Evolutionary conservation across 2,329 filamentous ascomycete genomes (phyloP).

Genomic region (Botryotinia narcissicola): DNA sequence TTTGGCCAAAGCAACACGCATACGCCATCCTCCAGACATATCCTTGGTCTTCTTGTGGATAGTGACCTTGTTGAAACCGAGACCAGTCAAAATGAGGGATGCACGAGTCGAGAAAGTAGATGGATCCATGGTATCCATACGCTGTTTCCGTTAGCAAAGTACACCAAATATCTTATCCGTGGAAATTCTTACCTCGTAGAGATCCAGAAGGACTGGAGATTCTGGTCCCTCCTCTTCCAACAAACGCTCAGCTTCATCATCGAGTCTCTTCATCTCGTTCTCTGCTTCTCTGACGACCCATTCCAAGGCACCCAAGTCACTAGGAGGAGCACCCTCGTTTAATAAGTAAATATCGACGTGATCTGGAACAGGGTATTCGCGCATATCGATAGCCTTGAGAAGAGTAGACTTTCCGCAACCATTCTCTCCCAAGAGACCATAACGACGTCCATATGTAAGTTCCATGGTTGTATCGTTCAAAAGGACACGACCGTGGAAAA

Average conservation of each 20-base stretch:
- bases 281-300: slow-evolving; percentile 97
- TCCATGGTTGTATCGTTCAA: slow-evolving; percentile 93
- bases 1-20: slow-evolving; percentile 97
- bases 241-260: slow-evolving; percentile 83
- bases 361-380: slow-evolving; percentile 93
- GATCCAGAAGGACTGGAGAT: slow-evolving; percentile 81
- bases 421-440: slow-evolving; percentile 94
- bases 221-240: slow-evolving; percentile 92
- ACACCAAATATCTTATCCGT: neutral
- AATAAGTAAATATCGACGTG: slow-evolving; percentile 98
- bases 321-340: slow-evolving; percentile 92
- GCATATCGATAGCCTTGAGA: slow-evolving; percentile 87
- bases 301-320: slow-evolving; percentile 85
- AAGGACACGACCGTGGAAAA: slow-evolving; percentile 96
- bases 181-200: slow-evolving; percentile 77
- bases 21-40: slow-evolving; percentile 99
- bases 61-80: slow-evolving; percentile 97
- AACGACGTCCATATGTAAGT: slow-evolving; percentile 86
- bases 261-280: slow-evolving; percentile 85
- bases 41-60: slow-evolving; percentile 99
- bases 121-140: slow-evolving; percentile 98
- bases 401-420: slow-evolving; percentile 99
- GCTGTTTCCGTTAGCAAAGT: slow-evolving; percentile 50
- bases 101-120: slow-evolving; percentile 95
- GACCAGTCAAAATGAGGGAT: slow-evolving; percentile 94